Percentiles rank a stretch among this genome's conserved stretches.
Conservation (phyloP, 2,329 filamentous ascomycete genomes). For the Sporothrix variecibatus region DNA sequence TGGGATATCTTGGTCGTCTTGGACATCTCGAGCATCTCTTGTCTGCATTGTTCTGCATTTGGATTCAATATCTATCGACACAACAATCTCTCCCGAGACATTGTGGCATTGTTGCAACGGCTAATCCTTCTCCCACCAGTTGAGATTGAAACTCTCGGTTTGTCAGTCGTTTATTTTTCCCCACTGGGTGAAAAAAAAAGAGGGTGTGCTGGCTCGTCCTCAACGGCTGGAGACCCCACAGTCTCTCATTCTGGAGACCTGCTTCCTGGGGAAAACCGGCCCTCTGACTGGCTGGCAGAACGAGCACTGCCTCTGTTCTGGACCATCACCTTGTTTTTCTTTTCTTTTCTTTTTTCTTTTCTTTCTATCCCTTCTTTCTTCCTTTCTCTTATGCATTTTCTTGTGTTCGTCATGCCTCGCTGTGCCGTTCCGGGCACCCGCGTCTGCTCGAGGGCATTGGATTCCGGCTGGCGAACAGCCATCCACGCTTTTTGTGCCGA, state of each 20-base stretch:
- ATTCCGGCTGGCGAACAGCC: background rate
- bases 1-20: background rate
- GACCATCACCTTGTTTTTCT: background rate
- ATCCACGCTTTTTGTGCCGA: background rate
- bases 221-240: constrained; percentile 16
- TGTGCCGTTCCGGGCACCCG: background rate
- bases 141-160: background rate
- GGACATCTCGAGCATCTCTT: too few relatives aligned
- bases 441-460: background rate
- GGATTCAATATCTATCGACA: background rate
- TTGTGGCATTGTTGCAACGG: background rate
- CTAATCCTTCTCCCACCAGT: background rate
- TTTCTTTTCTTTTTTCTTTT: background rate
- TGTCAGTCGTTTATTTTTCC: background rate
- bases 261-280: background rate
- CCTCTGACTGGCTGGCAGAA: constrained; percentile 3
- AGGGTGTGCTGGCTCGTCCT: constrained; percentile 5
- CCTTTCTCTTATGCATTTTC: background rate
- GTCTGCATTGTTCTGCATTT: background rate
- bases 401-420: background rate
- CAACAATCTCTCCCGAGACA: background rate
- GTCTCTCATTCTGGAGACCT: background rate
- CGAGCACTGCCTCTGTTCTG: background rate
- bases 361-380: background rate
- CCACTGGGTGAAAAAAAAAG: background rate